phyloP scores from a whole-genome alignment of 2,329 filamentous ascomycete species.

The Colletotrichum camelliae region DNA sequence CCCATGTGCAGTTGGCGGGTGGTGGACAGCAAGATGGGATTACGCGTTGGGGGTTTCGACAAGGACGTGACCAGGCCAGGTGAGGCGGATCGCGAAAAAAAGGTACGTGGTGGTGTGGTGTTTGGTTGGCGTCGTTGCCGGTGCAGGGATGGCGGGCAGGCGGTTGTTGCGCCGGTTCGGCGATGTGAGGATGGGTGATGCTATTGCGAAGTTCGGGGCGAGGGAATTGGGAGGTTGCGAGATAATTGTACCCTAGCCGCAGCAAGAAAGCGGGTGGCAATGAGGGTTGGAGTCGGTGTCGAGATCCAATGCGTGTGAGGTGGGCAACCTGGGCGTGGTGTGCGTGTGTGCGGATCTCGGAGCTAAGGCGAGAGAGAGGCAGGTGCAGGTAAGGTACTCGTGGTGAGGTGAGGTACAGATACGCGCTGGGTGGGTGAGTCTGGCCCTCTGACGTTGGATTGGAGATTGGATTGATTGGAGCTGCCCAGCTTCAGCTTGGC shows the following conservation, averaged over 20 bases:
- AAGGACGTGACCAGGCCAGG: neutral
- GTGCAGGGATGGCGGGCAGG: neutral
- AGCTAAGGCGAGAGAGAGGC: neutral
- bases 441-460: neutral
- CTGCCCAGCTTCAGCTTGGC: neutral
- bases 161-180: neutral
- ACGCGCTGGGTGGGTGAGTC: neutral
- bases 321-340: neutral
- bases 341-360: neutral
- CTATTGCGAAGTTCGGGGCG: slow-evolving; percentile 5
- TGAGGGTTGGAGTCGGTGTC: neutral
- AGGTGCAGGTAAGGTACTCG: neutral
- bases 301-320: neutral
- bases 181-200: slow-evolving; percentile 4
- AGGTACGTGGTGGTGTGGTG: slow-evolving; percentile 5
- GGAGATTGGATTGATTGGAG: neutral
- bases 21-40: neutral
- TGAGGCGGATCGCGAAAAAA: slow-evolving; percentile 21
- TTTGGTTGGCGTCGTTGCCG: slow-evolving; percentile 4
- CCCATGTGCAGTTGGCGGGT: slow-evolving; percentile 11
- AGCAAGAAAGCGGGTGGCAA: slow-evolving; percentile 5
- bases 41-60: slow-evolving; percentile 1
- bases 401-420: neutral
- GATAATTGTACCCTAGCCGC: neutral
- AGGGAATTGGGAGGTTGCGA: neutral